Base-by-base conservation (phyloP, 371 early-diverging fungal genomes). In the Entomophthora muscae region DNA sequence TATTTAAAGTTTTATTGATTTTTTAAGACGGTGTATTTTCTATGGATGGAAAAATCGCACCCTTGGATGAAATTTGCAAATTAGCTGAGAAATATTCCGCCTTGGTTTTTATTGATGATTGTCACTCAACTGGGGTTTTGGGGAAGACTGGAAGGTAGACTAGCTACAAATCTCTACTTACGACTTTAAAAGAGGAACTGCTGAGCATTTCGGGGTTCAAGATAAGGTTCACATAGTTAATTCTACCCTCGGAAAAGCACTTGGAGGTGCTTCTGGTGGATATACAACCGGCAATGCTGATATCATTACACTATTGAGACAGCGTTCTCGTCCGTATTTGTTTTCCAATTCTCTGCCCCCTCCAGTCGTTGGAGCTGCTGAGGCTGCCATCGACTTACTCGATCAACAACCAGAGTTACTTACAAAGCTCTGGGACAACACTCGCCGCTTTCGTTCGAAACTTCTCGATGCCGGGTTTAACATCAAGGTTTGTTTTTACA, bases 331-430 rank as follows among this genome's bases (percentile, higher is more conserved):
- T 22, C 83, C 83, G 3, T 82, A 82, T 56, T 67, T 82, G 53
- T 82, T 82, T 72, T 82, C 82, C 22, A 82, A 82, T 72, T 78
- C 77, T 24, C 66, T 82, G 62, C 76, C 83, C 3, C 82, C 83
- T 59, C 71, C 78, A n/a, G 81, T 82, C 17, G 81, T 80, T 13
- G 82, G 82, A 5, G 76, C 77, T 1, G 83, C 81, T 2, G 68
- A 72, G 2, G 82, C 80, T 1, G 83, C 83, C 0, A 64, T 82
- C 21, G 78, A 82, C 2, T 59, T 82, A 26, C 73, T 82, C n/a
- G 68, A 67, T 53, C 68, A 70, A 63, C 68, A 71, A 22, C 65
- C 66, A n/a, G 73, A 69, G 0, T 66, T 81, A 59, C 73, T 78
- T 24, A 67, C 70, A 27, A 65, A 69, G 65, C 71, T 82, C 32